These are phyloP conservation scores for Cordyceps tenuipes DNA, from an alignment of 2,329 filamentous ascomycete species.

Conservation along the genomic window DNA sequence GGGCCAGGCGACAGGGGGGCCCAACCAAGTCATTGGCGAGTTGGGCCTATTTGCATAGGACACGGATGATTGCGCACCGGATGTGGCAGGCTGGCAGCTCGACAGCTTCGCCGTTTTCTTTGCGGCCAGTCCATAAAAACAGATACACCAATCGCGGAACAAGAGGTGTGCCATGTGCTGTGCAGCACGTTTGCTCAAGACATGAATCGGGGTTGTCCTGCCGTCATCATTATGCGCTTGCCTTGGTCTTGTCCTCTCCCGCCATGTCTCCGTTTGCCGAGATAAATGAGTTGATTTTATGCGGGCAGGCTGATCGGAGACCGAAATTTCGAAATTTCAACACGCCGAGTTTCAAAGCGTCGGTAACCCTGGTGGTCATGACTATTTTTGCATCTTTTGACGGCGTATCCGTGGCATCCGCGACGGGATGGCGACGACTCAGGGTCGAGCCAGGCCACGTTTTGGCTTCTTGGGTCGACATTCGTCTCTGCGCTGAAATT, in stretches of 20 bases:
- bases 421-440: background rate
- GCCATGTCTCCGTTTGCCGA: background rate
- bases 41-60: background rate
- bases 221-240: background rate
- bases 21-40: background rate
- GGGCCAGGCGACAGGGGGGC: background rate
- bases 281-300: background rate
- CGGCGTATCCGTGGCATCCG: background rate
- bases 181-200: background rate
- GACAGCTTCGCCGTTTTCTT: background rate
- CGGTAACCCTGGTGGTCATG: background rate
- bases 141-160: conserved; percentile 1
- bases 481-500: background rate
- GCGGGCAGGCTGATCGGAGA: background rate
- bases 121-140: background rate
- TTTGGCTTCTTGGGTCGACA: background rate
- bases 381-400: background rate
- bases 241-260: background rate
- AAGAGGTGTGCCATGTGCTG: conserved; percentile 1
- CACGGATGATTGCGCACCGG: background rate
- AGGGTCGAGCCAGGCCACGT: background rate
- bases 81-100: background rate
- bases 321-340: background rate
- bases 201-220: background rate
- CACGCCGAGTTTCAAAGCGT: background rate